phyloP scores from a whole-genome alignment of 164 flowering plant genomes.

The Chimonanthus salicifolius region DNA sequence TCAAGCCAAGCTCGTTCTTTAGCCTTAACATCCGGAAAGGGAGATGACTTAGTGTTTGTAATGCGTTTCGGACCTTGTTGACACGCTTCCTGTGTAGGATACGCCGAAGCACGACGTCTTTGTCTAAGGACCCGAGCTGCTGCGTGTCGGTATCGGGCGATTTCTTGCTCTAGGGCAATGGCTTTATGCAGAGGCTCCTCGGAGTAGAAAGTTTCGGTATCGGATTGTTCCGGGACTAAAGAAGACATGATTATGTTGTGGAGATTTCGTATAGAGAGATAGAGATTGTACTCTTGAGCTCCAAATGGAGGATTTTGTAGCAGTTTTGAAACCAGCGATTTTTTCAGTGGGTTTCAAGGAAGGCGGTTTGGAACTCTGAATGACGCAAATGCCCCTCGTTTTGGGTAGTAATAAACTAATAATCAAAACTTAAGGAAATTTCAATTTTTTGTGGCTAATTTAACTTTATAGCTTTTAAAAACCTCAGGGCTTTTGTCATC shows the following conservation, averaged over 20 bases:
- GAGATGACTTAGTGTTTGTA: conserved; percentile 10
- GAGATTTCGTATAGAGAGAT: neutral
- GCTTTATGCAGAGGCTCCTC: conserved; percentile 34
- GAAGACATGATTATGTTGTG: conserved; percentile 28
- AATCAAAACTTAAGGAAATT: too few relatives aligned
- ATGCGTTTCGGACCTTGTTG: conserved; percentile 26
- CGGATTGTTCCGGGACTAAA: conserved; percentile 17
- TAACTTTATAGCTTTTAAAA: too few relatives aligned
- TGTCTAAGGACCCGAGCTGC: conserved; percentile 28
- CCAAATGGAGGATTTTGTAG: conserved; percentile 2
- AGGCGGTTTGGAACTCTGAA: neutral
- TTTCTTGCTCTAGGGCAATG: conserved; percentile 8
- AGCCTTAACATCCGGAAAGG: conserved; percentile 1
- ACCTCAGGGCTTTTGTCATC: too few relatives aligned
- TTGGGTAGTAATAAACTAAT: neutral
- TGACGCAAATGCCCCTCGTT: too few relatives aligned
- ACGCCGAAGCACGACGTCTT: conserved; percentile 50
- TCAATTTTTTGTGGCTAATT: too few relatives aligned
- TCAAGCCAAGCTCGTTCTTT: conserved; percentile 30
- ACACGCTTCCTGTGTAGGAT: conserved; percentile 49
- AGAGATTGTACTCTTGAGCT: neutral
- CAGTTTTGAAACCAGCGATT: neutral
- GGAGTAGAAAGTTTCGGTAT: conserved; percentile 6
- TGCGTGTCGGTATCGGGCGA: neutral
- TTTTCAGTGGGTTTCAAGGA: neutral